Base-by-base conservation (phyloP, 257 asterid species). In the Gardenia jasminoides region DNA sequence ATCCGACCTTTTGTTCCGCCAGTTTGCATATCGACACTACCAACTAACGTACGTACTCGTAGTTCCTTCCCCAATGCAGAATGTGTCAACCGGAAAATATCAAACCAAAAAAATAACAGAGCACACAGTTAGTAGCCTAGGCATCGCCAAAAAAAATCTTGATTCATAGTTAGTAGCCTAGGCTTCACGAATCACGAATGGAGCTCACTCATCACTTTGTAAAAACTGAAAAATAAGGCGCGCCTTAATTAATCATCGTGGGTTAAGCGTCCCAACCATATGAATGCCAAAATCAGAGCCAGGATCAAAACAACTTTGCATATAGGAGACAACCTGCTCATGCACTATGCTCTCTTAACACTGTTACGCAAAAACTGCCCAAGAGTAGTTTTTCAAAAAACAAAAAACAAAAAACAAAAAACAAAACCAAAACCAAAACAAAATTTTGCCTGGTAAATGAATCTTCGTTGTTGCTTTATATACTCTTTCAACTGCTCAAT, bases 341-440 rank as follows among this genome's bases (percentile, higher is more conserved):
- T 24, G 30, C 65, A 58, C 65, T 11, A 24, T 33, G 22, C 10
- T 16, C 30, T 17, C 56, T 43, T 43, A 10, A 43, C 15, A 1
- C 73, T 17, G 17, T 9, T 70, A 59, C 36, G 46, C 28, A 30
- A 24, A 75, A 75, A 75, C 52, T n/a, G 54, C 41, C 3, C 26
- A 10, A 20, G 12, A 26, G 44, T 67, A 74, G 19, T 12, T 67
- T 50, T 50, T 52, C 41, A 67, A 44, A 44, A 65, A 73, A 20
- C 70, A 65, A 73, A 80, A 74, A 72, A n/a, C 41, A 67, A 44
- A 44, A 65, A 73, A 20, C 70, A 65, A 73, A 80, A 74, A 72
- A n/a, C n/a, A n/a, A n/a, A n/a, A n/a, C n/a, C n/a, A n/a, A n/a
- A n/a, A n/a, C n/a, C n/a, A 44, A 65, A 73, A 20, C 70, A 65